Evolutionary conservation across 257 asterid species (phyloP).

Genomic region (Solanum piurae): DNA sequence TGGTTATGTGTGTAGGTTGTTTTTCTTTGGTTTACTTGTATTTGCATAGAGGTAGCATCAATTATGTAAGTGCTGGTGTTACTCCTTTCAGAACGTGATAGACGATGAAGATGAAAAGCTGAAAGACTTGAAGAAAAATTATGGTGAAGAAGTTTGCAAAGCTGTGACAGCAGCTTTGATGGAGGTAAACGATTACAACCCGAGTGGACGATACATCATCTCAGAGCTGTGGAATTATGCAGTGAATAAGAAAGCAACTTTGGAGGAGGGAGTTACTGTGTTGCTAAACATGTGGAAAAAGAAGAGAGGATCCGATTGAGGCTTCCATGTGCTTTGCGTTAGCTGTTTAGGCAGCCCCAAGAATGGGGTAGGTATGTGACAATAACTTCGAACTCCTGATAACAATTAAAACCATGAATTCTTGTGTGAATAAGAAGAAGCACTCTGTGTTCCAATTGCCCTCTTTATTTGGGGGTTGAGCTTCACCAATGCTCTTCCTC

Average conservation of each 20-base stretch:
- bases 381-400: background rate
- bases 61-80: background rate
- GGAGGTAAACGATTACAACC: constrained; percentile 77
- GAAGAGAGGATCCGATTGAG: constrained; percentile 15
- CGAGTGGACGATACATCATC: constrained; percentile 65
- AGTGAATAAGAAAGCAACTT: constrained; percentile 52
- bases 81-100: constrained; percentile 37
- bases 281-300: constrained; percentile 51
- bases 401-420: background rate
- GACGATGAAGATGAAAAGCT: constrained; percentile 64
- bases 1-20: background rate
- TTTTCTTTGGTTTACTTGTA: background rate
- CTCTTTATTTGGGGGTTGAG: background rate
- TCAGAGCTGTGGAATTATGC: constrained; percentile 78
- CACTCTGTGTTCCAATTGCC: background rate
- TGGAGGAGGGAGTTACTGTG: constrained; percentile 59
- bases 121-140: constrained; percentile 45
- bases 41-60: background rate
- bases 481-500: background rate
- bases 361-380: background rate
- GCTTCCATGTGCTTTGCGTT: background rate
- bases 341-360: background rate
- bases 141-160: constrained; percentile 42
- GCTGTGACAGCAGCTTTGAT: constrained; percentile 53
- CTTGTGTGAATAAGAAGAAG: background rate